phyloP scores from a whole-genome alignment of 305 asterid species.

The Stenogyne calaminthoides region DNA sequence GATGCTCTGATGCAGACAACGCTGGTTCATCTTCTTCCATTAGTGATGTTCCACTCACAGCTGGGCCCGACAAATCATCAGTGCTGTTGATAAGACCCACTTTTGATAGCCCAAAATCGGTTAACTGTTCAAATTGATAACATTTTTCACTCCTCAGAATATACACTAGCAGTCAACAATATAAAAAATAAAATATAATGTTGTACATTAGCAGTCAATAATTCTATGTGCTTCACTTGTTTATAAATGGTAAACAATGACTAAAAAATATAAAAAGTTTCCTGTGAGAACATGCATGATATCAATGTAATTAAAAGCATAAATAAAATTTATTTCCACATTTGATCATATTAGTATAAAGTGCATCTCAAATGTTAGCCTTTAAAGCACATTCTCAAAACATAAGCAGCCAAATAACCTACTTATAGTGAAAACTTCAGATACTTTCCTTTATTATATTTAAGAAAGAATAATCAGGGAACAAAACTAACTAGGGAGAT shows the following conservation, averaged over 20 bases:
- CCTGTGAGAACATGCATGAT: constrained; percentile 22
- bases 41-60: constrained; percentile 86
- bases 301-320: constrained; percentile 4
- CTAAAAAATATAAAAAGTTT: neutral
- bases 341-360: constrained; percentile 11
- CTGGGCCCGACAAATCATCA: constrained; percentile 97
- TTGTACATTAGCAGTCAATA: constrained; percentile 18
- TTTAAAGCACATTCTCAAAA: constrained; percentile 10
- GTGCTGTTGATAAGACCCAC: constrained; percentile 99
- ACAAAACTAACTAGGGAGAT: neutral
- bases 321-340: neutral
- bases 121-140: constrained; percentile 67
- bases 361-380: neutral
- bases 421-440: constrained; percentile 5
- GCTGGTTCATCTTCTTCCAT: constrained; percentile 95
- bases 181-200: neutral
- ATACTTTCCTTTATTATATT: constrained; percentile 2
- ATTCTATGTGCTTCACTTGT: constrained; percentile 22
- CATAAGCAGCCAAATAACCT: constrained; percentile 14
- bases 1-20: constrained; percentile 64
- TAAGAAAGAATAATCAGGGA: constrained; percentile 9
- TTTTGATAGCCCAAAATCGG: constrained; percentile 99
- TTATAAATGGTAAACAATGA: constrained; percentile 9
- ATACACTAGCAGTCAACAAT: constrained; percentile 4
- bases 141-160: constrained; percentile 24